Percentiles rank a stretch among this genome's conserved stretches.
phyloP scores from a whole-genome alignment of 805 yeast species.

The Lachancea quebecensis region DNA sequence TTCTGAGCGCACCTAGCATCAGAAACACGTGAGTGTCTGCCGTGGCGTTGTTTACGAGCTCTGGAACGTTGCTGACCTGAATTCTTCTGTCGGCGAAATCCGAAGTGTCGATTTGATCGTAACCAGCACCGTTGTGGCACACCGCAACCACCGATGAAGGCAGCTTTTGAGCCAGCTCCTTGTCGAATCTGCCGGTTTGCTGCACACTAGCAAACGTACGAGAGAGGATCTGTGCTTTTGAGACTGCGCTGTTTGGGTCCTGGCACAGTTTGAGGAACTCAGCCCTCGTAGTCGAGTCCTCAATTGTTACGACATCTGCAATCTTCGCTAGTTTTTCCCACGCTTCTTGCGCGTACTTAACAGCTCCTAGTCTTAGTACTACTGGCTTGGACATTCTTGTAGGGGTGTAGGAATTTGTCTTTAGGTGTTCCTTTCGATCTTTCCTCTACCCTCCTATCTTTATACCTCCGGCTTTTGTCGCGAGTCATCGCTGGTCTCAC shows the following conservation, averaged over 20 bases:
- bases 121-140: constrained; percentile 68
- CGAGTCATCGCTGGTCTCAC: background rate
- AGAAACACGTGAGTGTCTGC: constrained; percentile 65
- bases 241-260: constrained; percentile 29
- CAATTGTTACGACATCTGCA: constrained; percentile 42
- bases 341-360: constrained; percentile 52
- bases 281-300: constrained; percentile 35
- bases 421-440: background rate
- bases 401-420: background rate
- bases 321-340: constrained; percentile 51
- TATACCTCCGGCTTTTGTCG: background rate
- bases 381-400: constrained; percentile 39
- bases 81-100: constrained; percentile 46
- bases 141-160: constrained; percentile 49
- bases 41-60: constrained; percentile 61
- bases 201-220: constrained; percentile 49
- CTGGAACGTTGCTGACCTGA: constrained; percentile 63
- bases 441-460: background rate
- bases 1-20: constrained; percentile 56
- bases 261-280: constrained; percentile 27
- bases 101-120: constrained; percentile 60
- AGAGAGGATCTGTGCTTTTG: constrained; percentile 33
- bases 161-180: constrained; percentile 46
- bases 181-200: constrained; percentile 59
- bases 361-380: constrained; percentile 59